These are phyloP conservation scores for Blastocystis sp. DNA, from an alignment of 352 stramenopile genomes.

Conservation along the genomic window DNA sequence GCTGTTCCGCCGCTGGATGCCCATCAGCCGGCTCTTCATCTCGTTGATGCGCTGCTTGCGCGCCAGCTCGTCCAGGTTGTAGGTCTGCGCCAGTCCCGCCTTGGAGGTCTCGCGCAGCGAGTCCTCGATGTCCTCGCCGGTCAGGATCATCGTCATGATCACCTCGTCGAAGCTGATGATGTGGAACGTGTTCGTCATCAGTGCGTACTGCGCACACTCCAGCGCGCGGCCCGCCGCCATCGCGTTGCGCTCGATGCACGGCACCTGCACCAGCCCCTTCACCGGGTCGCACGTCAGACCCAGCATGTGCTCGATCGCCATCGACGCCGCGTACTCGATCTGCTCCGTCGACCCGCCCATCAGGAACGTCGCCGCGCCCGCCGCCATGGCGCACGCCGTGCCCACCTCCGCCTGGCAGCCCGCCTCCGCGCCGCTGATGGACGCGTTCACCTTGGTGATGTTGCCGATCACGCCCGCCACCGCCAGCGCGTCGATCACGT, in stretches of 20 bases:
- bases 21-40: slow-evolving; percentile 41
- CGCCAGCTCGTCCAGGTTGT: slow-evolving; percentile 67
- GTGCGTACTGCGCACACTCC: slow-evolving; percentile 68
- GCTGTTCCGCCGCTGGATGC: slow-evolving; percentile 16
- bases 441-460: slow-evolving; percentile 71
- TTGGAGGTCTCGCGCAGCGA: slow-evolving; percentile 42
- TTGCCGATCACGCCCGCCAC: slow-evolving; percentile 70
- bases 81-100: slow-evolving; percentile 59
- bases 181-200: slow-evolving; percentile 62
- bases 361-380: slow-evolving; percentile 64
- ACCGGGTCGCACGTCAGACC: slow-evolving; percentile 71
- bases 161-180: slow-evolving; percentile 66
- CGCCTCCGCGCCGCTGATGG: slow-evolving; percentile 71
- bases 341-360: slow-evolving; percentile 70
- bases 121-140: background rate
- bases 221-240: slow-evolving; percentile 71
- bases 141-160: slow-evolving; percentile 65
- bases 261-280: slow-evolving; percentile 71
- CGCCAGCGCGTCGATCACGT: slow-evolving; percentile 69
- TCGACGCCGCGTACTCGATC: slow-evolving; percentile 71
- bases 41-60: slow-evolving; percentile 48
- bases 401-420: slow-evolving; percentile 72
- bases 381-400: slow-evolving; percentile 71
- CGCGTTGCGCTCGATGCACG: slow-evolving; percentile 72
- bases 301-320: slow-evolving; percentile 72